phyloP scores from a whole-genome alignment of 148 eudicot genomes.

The Gaultheria prostrata region DNA sequence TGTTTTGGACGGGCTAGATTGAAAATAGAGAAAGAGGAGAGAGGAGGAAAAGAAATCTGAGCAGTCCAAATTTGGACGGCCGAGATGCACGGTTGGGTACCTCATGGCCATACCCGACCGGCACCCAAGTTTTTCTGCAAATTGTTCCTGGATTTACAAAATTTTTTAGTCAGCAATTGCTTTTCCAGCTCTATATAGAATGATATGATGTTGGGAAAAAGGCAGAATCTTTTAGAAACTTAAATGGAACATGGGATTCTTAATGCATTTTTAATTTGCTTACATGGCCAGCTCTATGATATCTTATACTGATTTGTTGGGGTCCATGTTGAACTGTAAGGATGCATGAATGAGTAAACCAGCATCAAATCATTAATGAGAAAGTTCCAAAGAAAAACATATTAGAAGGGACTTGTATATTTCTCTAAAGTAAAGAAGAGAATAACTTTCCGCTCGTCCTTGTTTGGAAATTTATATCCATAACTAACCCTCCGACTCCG shows the following conservation, averaged over 20 bases:
- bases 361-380: background rate
- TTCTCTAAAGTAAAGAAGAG: background rate
- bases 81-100: too few species aligned
- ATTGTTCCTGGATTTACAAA: background rate
- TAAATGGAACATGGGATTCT: background rate
- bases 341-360: background rate
- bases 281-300: background rate
- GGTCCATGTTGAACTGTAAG: constrained; percentile 12
- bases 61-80: too few species aligned
- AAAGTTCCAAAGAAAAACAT: background rate
- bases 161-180: background rate
- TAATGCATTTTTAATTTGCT: constrained; percentile 5
- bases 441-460: background rate
- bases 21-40: too few species aligned
- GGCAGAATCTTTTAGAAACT: background rate
- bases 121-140: too few species aligned
- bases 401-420: background rate
- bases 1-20: too few species aligned
- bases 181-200: background rate
- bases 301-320: constrained; percentile 1
- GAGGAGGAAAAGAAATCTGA: too few species aligned
- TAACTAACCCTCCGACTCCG: background rate
- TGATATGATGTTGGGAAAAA: background rate
- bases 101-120: too few species aligned
- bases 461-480: background rate